Evolutionary conservation across 2,329 filamentous ascomycete genomes (phyloP).

Genomic region (Lanzia echinophila): DNA sequence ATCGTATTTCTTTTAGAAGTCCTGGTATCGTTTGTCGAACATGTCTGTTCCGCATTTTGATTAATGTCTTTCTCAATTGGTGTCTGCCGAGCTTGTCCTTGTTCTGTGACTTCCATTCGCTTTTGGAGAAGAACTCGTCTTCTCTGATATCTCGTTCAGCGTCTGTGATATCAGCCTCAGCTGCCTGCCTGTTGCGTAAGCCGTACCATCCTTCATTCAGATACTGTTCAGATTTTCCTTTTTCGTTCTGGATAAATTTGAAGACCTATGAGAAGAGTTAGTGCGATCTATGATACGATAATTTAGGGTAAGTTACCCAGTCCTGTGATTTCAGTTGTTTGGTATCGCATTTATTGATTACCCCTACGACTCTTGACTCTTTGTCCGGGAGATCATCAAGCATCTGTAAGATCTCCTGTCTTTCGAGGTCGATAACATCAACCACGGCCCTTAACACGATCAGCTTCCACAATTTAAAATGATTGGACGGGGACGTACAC

Average conservation of each 20-base stretch:
- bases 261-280: slow-evolving; percentile 27
- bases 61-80: slow-evolving; percentile 13
- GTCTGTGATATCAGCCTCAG: slow-evolving; percentile 25
- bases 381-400: slow-evolving; percentile 23
- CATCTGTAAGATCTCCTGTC: slow-evolving; percentile 33
- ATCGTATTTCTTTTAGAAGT: slow-evolving; percentile 11
- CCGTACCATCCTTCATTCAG: slow-evolving; percentile 39
- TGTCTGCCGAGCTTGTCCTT: slow-evolving; percentile 14
- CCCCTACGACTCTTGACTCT: slow-evolving; percentile 31
- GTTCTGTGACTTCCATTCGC: slow-evolving; percentile 15
- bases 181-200: slow-evolving; percentile 35
- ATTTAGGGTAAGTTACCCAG: slow-evolving; percentile 18
- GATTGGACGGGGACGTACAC: slow-evolving; percentile 20
- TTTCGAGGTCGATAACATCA: slow-evolving; percentile 34
- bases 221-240: slow-evolving; percentile 27
- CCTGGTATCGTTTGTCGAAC: slow-evolving; percentile 13
- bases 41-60: slow-evolving; percentile 14
- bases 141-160: slow-evolving; percentile 11
- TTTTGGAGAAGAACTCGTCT: slow-evolving; percentile 13
- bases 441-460: slow-evolving; percentile 33
- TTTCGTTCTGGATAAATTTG: slow-evolving; percentile 12
- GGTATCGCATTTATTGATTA: slow-evolving; percentile 39
- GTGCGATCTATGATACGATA: slow-evolving; percentile 21
- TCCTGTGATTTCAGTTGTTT: slow-evolving; percentile 25
- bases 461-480: background rate